These are phyloP conservation scores for Cercophora newfieldiana DNA, from an alignment of 495 filamentous ascomycete species.

Conservation along the genomic window DNA sequence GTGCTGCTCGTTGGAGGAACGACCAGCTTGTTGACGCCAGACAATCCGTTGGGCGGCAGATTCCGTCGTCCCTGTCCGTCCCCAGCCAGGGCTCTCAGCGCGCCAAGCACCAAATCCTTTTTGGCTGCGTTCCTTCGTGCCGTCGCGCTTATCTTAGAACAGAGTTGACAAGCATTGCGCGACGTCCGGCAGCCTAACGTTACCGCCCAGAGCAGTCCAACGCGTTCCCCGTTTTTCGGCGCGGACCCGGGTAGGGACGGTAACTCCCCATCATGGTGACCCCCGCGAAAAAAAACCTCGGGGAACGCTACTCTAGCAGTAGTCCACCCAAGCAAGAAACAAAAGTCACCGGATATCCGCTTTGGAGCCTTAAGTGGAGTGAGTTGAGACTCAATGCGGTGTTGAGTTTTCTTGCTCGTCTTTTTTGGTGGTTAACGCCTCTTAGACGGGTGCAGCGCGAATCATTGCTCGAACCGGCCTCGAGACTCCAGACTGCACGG, in stretches of 20 bases:
- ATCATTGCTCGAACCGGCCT: background rate
- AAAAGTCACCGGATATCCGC: too few relatives aligned
- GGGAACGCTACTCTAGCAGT: background rate
- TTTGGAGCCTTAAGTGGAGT: too few relatives aligned
- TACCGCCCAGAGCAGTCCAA: background rate
- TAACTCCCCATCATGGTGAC: background rate
- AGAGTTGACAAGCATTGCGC: background rate
- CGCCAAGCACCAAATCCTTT: background rate
- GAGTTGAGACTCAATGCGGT: too few relatives aligned
- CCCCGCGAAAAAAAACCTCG: background rate
- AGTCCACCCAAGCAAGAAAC: too few relatives aligned
- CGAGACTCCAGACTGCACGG: background rate
- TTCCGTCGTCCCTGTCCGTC: conserved; percentile 16
- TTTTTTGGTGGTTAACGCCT: background rate
- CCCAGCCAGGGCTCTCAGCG: too few relatives aligned
- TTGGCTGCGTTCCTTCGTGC: conserved; percentile 3
- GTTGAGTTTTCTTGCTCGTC: too few relatives aligned
- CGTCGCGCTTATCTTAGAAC: conserved; percentile 7
- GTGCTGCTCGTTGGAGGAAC: conserved; percentile 13
- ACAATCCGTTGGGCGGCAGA: conserved; percentile 2
- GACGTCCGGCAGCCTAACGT: background rate
- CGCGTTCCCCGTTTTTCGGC: background rate
- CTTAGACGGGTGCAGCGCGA: background rate
- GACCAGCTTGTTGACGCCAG: conserved; percentile 8
- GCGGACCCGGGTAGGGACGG: background rate